Conservation (phyloP, 495 filamentous ascomycete genomes). For the Penicillium taxi region DNA sequence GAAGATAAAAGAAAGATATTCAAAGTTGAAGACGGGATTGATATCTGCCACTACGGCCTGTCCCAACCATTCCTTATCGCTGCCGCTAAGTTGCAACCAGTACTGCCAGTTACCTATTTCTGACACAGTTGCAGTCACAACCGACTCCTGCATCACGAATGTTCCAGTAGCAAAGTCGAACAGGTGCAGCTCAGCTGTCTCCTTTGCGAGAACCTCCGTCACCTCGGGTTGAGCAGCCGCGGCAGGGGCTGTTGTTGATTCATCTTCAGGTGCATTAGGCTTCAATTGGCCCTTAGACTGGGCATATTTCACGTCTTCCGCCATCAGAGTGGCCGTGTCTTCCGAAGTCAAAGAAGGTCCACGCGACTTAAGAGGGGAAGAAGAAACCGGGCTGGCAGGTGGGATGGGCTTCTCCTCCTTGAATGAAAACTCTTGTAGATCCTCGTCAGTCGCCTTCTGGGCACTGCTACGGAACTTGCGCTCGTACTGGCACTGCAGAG, state of each 20-base stretch:
- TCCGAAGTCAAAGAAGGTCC: conserved; percentile 22
- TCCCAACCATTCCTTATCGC: conserved; percentile 78
- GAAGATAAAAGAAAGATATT: conserved; percentile 97
- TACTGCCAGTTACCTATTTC: conserved; percentile 92
- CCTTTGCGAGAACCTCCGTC: conserved; percentile 63
- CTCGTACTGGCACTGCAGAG: conserved; percentile 94
- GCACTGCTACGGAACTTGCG: conserved; percentile 76
- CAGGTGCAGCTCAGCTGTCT: conserved; percentile 79
- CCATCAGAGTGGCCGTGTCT: conserved; percentile 37
- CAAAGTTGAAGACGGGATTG: conserved; percentile 98
- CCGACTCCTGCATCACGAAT: conserved; percentile 72
- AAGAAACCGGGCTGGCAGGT: conserved; percentile 67
- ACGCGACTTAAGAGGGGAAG: conserved; percentile 47
- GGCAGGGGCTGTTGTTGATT: conserved; percentile 41
- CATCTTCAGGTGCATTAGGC: conserved; percentile 19
- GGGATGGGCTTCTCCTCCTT: conserved; percentile 72
- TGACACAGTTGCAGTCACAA: conserved; percentile 68
- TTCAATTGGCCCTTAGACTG: conserved; percentile 34
- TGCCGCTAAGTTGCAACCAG: conserved; percentile 81
- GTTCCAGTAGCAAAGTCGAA: conserved; percentile 81
- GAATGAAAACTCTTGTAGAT: conserved; percentile 76
- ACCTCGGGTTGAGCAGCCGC: conserved; percentile 58
- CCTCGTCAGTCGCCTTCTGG: conserved; percentile 70
- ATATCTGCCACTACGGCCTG: conserved; percentile 79
- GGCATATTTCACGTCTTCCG: conserved; percentile 40